A percentile compares a stretch with the other conserved stretches of the same genome.
Evolutionary conservation across 129 eudicot genomes (phyloP).

Genomic region (Calendula officinalis): DNA sequence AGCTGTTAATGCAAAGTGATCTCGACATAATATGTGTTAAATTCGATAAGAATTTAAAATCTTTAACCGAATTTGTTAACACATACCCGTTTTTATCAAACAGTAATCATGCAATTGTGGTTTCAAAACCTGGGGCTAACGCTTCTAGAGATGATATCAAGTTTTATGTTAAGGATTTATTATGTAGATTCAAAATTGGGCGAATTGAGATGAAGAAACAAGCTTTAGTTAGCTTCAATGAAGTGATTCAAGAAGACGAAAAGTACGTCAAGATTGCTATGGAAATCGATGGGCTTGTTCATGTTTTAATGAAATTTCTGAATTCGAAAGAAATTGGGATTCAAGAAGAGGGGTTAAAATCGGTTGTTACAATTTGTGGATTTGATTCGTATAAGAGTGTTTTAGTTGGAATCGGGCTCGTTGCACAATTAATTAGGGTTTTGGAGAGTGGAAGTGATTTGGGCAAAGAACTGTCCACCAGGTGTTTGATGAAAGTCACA

Average conservation of each 20-base stretch:
- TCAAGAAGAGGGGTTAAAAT: slow-evolving; percentile 65
- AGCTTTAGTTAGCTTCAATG: slow-evolving; percentile 56
- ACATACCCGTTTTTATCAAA: slow-evolving; percentile 37
- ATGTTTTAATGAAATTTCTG: slow-evolving; percentile 49
- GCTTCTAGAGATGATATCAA: slow-evolving; percentile 70
- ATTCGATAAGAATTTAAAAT: slow-evolving; percentile 39
- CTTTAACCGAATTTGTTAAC: slow-evolving; percentile 49
- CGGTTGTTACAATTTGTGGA: slow-evolving; percentile 48
- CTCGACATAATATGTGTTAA: slow-evolving; percentile 56
- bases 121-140: slow-evolving; percentile 47
- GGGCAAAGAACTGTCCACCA: slow-evolving; percentile 58
- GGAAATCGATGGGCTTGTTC: slow-evolving; percentile 50
- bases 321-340: slow-evolving; percentile 49
- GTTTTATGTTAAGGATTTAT: slow-evolving; percentile 71
- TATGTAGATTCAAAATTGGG: slow-evolving; percentile 73
- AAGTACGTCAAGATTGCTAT: slow-evolving; percentile 56
- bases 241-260: slow-evolving; percentile 57
- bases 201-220: slow-evolving; percentile 61
- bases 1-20: slow-evolving; percentile 87
- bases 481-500: slow-evolving; percentile 69
- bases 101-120: slow-evolving; percentile 59
- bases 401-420: slow-evolving; percentile 55
- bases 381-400: slow-evolving; percentile 40
- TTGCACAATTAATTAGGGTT: slow-evolving; percentile 59
- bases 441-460: slow-evolving; percentile 58